Base-by-base conservation (phyloP, 805 yeast species). In the Pichia heedii region DNA sequence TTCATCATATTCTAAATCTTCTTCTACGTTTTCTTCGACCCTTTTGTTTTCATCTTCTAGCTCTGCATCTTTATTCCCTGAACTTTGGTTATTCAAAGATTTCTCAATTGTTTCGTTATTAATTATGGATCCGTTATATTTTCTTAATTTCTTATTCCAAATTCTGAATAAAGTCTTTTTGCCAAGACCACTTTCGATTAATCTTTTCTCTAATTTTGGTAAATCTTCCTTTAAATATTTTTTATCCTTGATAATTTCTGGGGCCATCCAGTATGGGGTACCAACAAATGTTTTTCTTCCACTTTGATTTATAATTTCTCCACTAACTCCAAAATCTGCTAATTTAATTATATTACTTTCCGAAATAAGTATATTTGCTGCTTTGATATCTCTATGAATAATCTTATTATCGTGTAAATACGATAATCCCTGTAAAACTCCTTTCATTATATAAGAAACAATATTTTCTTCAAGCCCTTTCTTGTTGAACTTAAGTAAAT, bases 291-390 rank as follows among this genome's bases (percentile, higher is more conserved):
- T 65, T 59, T 71, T 68, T 39, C 65, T 47, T 40, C 78, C 69
- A n/a, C 74, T 66, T 43, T 75, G 65, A 49, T 73, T 78, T 3
- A 77, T 68, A 12, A 62, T 70, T 52, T 81, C 82, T 0, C 97
- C 85, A 2, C 97, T 95, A 10, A 90, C 96, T 1, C 98, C 98
- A 62, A 90, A 90, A 62, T 90, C 98, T 3, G 97, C 97, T 40
- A 90, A 71, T 54, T 90, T 93, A 13, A 88, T 90, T 8, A 73
- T 78, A 5, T 93, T 87, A 5, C 70, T 62, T 2, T 72, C 73
- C n/a, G 86, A 79, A 16, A 89, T 60, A 32, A 90, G 65, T 24
- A 90, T 78, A 58, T 90, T 90, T 0, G 96, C 97, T 1, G 97
- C 95, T 58, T 89, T 90, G 42, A 90, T 84, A 60, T 90, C 97